Percentiles rank a stretch among this genome's conserved stretches.
Evolutionary conservation across 2,329 filamentous ascomycete species (phyloP).

Genomic region (Aspergillus fumigatiaffinis): DNA sequence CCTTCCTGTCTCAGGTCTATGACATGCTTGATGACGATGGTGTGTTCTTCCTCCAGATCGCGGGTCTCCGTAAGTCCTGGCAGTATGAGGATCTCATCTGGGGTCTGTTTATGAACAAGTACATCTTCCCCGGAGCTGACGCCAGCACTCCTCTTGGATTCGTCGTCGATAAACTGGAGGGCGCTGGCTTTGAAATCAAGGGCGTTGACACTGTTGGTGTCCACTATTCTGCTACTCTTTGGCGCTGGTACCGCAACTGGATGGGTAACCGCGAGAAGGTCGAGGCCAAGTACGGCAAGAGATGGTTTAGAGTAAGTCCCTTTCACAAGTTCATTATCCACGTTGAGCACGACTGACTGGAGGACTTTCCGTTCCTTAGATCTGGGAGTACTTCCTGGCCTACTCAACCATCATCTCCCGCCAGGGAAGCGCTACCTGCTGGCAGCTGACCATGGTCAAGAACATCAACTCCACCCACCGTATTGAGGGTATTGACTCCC

Average conservation of each 20-base stretch:
- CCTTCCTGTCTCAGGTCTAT: constrained; percentile 80
- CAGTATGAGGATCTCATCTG: constrained; percentile 97
- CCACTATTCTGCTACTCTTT: constrained; percentile 93
- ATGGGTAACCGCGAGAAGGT: constrained; percentile 89
- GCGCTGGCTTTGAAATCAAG: constrained; percentile 87
- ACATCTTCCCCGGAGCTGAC: constrained; percentile 95
- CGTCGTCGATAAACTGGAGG: constrained; percentile 80
- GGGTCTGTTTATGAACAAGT: constrained; percentile 99
- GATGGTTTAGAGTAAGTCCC: constrained; percentile 83
- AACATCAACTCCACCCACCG: constrained; percentile 86
- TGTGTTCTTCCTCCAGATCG: constrained; percentile 92
- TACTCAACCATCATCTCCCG: constrained; percentile 79
- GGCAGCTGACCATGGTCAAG: constrained; percentile 82
- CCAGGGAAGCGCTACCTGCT: constrained; percentile 80
- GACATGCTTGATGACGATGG: constrained; percentile 97
- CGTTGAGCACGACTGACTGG: background rate
- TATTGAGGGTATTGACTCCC: constrained; percentile 66
- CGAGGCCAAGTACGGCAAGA: constrained; percentile 86
- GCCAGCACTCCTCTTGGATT: constrained; percentile 89
- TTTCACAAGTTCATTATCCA: background rate
- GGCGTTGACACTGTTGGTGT: constrained; percentile 87
- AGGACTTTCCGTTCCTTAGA: constrained; percentile 45
- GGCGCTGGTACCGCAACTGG: constrained; percentile 99
- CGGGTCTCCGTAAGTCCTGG: constrained; percentile 90
- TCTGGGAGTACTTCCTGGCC: constrained; percentile 89